These are phyloP conservation scores for Schizothecium vesticola DNA, from an alignment of 495 filamentous ascomycete genomes.

Conservation along the genomic window DNA sequence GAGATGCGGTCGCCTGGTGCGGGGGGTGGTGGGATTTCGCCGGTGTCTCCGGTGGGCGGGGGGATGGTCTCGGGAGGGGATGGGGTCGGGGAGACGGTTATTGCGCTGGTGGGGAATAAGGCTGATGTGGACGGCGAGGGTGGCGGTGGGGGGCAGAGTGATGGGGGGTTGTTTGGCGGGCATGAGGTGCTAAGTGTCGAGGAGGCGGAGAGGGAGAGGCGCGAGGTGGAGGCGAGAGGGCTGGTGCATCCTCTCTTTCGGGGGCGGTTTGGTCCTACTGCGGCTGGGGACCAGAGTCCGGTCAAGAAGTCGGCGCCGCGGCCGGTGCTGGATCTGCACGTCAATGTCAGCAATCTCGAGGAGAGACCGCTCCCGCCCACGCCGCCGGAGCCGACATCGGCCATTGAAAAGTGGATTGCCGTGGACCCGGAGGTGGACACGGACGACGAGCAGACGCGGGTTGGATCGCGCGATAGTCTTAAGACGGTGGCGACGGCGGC, in stretches of 20 bases:
- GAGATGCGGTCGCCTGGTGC: neutral
- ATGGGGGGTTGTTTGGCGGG: neutral
- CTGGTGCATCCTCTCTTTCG: slow-evolving; percentile 22
- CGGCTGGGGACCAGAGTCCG: neutral
- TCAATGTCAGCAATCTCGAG: neutral
- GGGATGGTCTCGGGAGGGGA: neutral
- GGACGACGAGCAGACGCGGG: slow-evolving; percentile 4
- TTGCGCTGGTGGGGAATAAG: slow-evolving; percentile 24
- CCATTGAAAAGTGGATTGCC: slow-evolving; percentile 17
- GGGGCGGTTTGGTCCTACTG: slow-evolving; percentile 2
- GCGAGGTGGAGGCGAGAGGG: slow-evolving; percentile 16
- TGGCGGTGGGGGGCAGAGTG: neutral
- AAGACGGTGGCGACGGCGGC: neutral
- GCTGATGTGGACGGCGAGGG: slow-evolving; percentile 14
- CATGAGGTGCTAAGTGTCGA: neutral
- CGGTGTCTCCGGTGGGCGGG: neutral
- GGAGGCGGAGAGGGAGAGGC: slow-evolving; percentile 13
- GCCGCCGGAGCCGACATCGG: neutral
- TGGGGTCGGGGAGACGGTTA: slow-evolving; percentile 6
- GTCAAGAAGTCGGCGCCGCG: neutral
- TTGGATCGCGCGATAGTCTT: neutral
- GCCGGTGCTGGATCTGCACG: neutral
- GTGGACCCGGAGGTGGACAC: neutral
- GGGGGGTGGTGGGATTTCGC: neutral
- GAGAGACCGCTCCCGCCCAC: neutral